phyloP scores from a whole-genome alignment of 2,329 filamentous ascomycete genomes.

The Biscogniauxia sp. region DNA sequence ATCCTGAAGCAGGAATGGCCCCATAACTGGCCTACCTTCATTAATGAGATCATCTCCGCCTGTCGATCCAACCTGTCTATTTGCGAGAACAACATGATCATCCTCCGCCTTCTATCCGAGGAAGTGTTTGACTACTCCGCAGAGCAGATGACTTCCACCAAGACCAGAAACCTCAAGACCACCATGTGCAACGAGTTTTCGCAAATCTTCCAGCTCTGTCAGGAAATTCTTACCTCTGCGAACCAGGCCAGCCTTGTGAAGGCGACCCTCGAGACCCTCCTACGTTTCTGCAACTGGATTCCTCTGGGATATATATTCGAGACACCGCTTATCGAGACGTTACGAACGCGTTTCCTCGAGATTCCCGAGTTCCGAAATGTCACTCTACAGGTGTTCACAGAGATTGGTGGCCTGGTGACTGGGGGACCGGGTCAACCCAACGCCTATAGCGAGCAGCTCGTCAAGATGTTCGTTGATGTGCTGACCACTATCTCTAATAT shows the following conservation, averaged over 20 bases:
- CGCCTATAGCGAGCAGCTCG: conserved; percentile 90
- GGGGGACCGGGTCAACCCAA: conserved; percentile 64
- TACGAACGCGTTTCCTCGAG: conserved; percentile 88
- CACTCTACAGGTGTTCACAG: conserved; percentile 92
- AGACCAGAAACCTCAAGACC: conserved; percentile 94
- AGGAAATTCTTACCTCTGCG: conserved; percentile 88
- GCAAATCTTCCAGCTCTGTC: conserved; percentile 95
- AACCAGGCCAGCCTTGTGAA: conserved; percentile 87
- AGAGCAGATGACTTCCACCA: conserved; percentile 98
- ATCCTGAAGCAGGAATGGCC: conserved; percentile 99
- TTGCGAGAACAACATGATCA: conserved; percentile 99
- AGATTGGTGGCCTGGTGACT: conserved; percentile 92
- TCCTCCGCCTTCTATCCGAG: conserved; percentile 89
- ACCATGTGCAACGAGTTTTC: conserved; percentile 99
- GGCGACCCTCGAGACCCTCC: conserved; percentile 91
- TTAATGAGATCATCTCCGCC: conserved; percentile 98
- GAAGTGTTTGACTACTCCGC: conserved; percentile 99
- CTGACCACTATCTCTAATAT: conserved; percentile 90
- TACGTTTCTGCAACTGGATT: conserved; percentile 99
- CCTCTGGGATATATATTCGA: conserved; percentile 98
- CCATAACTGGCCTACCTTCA: conserved; percentile 99
- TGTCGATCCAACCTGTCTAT: conserved; percentile 95
- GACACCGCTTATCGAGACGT: conserved; percentile 90
- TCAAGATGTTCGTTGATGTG: conserved; percentile 98
- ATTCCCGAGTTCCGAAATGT: conserved; percentile 95